phyloP scores from a whole-genome alignment of 2,329 filamentous ascomycete genomes.

The Sporothrix sp. region DNA sequence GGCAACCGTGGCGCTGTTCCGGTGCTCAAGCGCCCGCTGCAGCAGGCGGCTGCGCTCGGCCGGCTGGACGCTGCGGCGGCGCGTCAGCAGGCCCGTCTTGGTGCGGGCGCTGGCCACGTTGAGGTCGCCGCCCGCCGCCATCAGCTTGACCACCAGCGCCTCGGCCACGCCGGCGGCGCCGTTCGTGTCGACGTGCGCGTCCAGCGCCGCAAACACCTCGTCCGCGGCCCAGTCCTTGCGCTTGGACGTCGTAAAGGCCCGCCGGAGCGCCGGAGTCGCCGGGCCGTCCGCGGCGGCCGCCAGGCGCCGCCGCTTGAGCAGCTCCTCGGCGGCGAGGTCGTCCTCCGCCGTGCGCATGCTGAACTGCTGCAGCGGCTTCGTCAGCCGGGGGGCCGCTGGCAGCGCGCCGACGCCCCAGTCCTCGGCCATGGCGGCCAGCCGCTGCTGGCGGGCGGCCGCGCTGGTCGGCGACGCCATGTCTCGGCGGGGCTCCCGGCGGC shows the following conservation, averaged over 20 bases:
- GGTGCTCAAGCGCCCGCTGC: constrained; percentile 44
- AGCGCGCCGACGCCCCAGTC: constrained; percentile 39
- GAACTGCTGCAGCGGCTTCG: constrained; percentile 26
- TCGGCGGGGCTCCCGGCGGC: too few relatives aligned
- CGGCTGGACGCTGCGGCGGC: constrained; percentile 41
- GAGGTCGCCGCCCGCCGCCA: constrained; percentile 40
- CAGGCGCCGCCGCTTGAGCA: constrained; percentile 38
- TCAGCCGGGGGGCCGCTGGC: constrained; percentile 32
- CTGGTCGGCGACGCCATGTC: constrained; percentile 8
- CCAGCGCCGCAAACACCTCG: constrained; percentile 43
- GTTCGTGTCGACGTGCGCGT: constrained; percentile 37
- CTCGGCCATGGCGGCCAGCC: constrained; percentile 40
- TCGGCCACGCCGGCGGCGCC: constrained; percentile 48
- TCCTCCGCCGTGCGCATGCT: constrained; percentile 39
- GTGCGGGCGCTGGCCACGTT: constrained; percentile 38
- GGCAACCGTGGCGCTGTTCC: constrained; percentile 43
- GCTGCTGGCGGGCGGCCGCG: constrained; percentile 31
- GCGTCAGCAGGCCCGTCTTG: constrained; percentile 37
- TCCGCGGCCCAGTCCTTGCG: constrained; percentile 42
- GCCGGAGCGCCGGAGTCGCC: constrained; percentile 21
- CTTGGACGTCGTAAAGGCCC: constrained; percentile 35
- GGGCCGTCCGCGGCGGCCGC: constrained; percentile 15
- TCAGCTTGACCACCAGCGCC: constrained; percentile 41
- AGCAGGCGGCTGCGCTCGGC: constrained; percentile 40
- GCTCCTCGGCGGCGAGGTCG: constrained; percentile 43